These are phyloP conservation scores for Calamus simplicifolius DNA, from an alignment of 176 grass and related monocot genomes.

Conservation along the genomic window DNA sequence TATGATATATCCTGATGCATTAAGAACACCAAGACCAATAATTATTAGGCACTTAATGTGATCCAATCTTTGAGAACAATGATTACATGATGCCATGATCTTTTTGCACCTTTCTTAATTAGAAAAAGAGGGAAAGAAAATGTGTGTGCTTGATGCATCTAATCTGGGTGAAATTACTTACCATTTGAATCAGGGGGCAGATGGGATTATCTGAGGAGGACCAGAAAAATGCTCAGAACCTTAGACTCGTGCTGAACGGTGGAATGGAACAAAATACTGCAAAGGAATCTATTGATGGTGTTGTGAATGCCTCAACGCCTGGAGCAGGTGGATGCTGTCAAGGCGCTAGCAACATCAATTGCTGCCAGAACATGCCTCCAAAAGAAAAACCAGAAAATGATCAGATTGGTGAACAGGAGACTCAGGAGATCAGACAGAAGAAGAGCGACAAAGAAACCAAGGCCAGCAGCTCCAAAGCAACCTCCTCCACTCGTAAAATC, in stretches of 20 bases:
- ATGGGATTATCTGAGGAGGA: slow-evolving; percentile 76
- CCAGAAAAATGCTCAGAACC: slow-evolving; percentile 71
- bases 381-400: slow-evolving; percentile 40
- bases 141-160: no score
- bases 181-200: slow-evolving; percentile 49
- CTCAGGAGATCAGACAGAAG: slow-evolving; percentile 22
- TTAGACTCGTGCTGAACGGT: slow-evolving; percentile 34
- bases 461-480: slow-evolving; percentile 25
- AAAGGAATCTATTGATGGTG: slow-evolving; percentile 20
- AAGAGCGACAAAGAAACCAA: slow-evolving; percentile 21
- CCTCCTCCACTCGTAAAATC: slow-evolving; percentile 21
- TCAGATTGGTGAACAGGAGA: slow-evolving; percentile 28
- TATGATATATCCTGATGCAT: no score
- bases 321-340: slow-evolving; percentile 56
- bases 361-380: slow-evolving; percentile 53
- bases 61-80: no score
- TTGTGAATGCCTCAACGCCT: slow-evolving; percentile 13
- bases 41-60: no score
- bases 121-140: no score
- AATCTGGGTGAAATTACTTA: no score
- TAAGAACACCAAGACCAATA: no score
- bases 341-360: slow-evolving; percentile 38
- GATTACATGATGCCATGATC: no score
- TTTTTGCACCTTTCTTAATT: no score
- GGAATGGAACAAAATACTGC: slow-evolving; percentile 17